Conservation (phyloP, 1,284 basidiomycete genomes). For the Ustilago sp. region DNA sequence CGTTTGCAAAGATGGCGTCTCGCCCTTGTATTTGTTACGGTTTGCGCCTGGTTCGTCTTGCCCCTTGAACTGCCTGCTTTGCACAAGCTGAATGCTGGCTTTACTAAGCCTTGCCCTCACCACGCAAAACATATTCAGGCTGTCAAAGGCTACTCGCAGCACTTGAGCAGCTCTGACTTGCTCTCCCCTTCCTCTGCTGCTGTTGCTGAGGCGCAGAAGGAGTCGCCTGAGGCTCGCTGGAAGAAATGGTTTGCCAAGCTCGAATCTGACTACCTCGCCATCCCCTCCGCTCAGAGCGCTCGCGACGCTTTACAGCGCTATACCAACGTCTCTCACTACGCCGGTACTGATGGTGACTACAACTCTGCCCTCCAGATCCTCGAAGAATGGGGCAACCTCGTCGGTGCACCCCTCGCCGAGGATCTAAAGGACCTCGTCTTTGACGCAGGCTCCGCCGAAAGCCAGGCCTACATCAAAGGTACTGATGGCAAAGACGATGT, state of each 20-base stretch:
- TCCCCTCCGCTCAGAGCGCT: conserved; percentile 46
- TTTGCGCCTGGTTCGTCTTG: conserved; percentile 2
- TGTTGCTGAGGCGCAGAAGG: neutral
- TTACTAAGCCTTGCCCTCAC: conserved; percentile 11
- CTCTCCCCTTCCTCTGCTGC: neutral
- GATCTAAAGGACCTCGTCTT: conserved; percentile 53
- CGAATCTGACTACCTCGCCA: conserved; percentile 47
- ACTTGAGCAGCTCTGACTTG: conserved; percentile 15
- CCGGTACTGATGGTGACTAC: conserved; percentile 56
- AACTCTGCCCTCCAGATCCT: conserved; percentile 52
- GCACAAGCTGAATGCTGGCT: neutral
- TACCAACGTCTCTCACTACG: conserved; percentile 59
- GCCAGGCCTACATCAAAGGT: conserved; percentile 52
- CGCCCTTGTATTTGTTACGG: neutral
- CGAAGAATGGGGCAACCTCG: conserved; percentile 59
- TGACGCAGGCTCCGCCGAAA: conserved; percentile 61
- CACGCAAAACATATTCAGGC: neutral
- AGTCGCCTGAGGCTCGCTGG: conserved; percentile 28
- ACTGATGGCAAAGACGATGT: conserved; percentile 19
- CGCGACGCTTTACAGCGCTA: conserved; percentile 55
- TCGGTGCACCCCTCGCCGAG: conserved; percentile 49
- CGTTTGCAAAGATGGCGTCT: neutral
- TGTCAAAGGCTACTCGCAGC: conserved; percentile 21
- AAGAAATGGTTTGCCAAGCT: conserved; percentile 38
- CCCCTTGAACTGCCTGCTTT: neutral